Evolutionary conservation across 2,329 filamentous ascomycete genomes (phyloP).

Genomic region (Hypoxylon sp.): DNA sequence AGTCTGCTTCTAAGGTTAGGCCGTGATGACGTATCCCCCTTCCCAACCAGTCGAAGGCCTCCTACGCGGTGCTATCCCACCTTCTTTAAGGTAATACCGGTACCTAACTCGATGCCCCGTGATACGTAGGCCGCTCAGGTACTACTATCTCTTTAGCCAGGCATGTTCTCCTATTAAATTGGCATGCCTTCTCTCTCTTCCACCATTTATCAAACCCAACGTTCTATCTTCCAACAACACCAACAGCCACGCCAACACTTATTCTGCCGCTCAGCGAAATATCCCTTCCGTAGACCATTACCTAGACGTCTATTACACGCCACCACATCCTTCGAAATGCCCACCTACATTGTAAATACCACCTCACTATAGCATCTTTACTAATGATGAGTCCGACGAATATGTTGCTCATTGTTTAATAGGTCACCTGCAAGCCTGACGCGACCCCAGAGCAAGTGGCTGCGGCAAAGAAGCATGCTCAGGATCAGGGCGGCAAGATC

Average conservation of each 20-base stretch:
- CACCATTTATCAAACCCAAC: slow-evolving; percentile 22
- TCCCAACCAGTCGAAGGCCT: slow-evolving; percentile 24
- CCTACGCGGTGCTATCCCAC: slow-evolving; percentile 33
- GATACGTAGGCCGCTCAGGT: slow-evolving; percentile 27
- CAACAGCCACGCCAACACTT: slow-evolving; percentile 23
- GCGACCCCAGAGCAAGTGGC: slow-evolving; percentile 75
- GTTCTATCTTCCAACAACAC: slow-evolving; percentile 19
- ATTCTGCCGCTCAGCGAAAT: slow-evolving; percentile 10
- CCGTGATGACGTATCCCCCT: slow-evolving; percentile 41
- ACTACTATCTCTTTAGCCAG: slow-evolving; percentile 16
- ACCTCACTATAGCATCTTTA: slow-evolving; percentile 9
- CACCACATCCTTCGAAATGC: slow-evolving; percentile 58
- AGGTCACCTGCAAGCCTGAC: slow-evolving; percentile 85
- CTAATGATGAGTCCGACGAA: slow-evolving; percentile 33
- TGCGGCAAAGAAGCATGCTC: slow-evolving; percentile 79
- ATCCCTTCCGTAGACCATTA: slow-evolving; percentile 13
- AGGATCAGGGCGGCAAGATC: slow-evolving; percentile 84
- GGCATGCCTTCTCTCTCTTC: slow-evolving; percentile 30
- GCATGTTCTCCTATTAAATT: slow-evolving; percentile 29
- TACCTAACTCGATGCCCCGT: background rate
- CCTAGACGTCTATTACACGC: slow-evolving; percentile 39
- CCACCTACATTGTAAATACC: slow-evolving; percentile 66
- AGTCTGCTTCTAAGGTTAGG: slow-evolving; percentile 29
- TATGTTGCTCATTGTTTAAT: slow-evolving; percentile 28
- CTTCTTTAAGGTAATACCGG: slow-evolving; percentile 24